Conservation (phyloP, 306 rosid species). For the Cucurbita moschata region DNA sequence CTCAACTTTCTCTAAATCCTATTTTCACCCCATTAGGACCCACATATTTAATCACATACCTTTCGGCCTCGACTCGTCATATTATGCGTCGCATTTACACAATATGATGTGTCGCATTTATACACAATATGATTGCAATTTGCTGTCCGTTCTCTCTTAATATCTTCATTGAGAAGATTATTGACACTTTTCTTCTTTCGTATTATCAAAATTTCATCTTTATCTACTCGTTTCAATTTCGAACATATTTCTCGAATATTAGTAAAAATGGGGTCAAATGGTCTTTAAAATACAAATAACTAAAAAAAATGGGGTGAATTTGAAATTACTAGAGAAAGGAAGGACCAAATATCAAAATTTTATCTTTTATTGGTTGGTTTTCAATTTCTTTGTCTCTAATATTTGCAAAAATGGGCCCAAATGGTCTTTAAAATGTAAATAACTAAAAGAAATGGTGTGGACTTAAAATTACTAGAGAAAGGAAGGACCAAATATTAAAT, state of each 20-base stretch:
- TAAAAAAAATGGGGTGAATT: not conserved
- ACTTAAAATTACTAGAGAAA: not conserved
- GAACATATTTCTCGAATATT: too few species aligned
- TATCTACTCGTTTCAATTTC: not conserved
- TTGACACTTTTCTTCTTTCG: not conserved
- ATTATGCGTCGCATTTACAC: not conserved
- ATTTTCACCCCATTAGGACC: not conserved
- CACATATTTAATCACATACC: not conserved
- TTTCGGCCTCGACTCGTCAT: not conserved
- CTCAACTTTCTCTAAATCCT: not conserved
- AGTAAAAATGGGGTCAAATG: not conserved
- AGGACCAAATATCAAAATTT: not conserved
- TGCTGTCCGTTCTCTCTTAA: not conserved
- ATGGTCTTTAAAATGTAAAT: not conserved
- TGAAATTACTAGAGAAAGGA: not conserved
- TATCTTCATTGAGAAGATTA: not conserved
- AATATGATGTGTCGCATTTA: not conserved
- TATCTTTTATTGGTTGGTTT: too few species aligned
- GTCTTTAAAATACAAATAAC: not conserved
- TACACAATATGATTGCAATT: not conserved
- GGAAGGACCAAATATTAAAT: constrained; percentile 3
- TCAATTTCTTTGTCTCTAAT: too few species aligned
- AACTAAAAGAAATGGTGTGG: not conserved
- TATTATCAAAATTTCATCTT: not conserved
- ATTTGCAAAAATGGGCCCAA: not conserved